A percentile compares a stretch with the other conserved stretches of the same genome.
These are phyloP conservation scores for Tolypocladium album DNA, from an alignment of 2,329 filamentous ascomycete genomes.

Conservation along the genomic window DNA sequence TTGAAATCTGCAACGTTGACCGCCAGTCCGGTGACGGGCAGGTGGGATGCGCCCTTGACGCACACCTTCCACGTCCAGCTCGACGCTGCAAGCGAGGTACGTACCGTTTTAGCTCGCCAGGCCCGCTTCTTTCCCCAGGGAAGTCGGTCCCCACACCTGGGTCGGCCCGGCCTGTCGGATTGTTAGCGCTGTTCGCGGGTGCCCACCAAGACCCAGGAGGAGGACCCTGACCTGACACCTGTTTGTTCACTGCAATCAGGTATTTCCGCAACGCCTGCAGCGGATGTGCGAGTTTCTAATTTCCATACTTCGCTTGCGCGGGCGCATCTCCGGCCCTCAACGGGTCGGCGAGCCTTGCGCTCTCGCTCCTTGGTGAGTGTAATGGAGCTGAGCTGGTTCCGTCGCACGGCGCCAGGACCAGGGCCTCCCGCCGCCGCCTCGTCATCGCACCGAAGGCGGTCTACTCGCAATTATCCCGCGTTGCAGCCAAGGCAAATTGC, in stretches of 20 bases:
- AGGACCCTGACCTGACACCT: background rate
- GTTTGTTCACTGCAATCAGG: background rate
- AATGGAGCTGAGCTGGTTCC: background rate
- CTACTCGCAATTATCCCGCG: background rate
- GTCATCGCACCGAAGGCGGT: background rate
- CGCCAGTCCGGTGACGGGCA: background rate
- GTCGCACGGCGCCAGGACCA: background rate
- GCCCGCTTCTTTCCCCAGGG: background rate
- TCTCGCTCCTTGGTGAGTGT: background rate
- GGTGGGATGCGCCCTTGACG: background rate
- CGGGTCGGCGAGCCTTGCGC: background rate
- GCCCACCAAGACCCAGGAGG: too few species aligned
- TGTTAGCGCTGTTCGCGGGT: background rate
- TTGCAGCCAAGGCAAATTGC: background rate
- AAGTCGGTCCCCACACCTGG: background rate
- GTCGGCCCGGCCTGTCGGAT: background rate
- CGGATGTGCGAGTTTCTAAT: background rate
- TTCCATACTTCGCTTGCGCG: background rate
- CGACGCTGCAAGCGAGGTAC: background rate
- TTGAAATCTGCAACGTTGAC: background rate
- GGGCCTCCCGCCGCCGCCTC: background rate
- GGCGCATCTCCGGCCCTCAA: background rate
- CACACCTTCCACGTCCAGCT: background rate
- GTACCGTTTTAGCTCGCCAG: background rate
- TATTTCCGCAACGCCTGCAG: background rate